A percentile compares a stretch with the other conserved stretches of the same genome.
phyloP scores from a whole-genome alignment of 192 early-diverging fungal genomes.

The Backusella liffmaniae region DNA sequence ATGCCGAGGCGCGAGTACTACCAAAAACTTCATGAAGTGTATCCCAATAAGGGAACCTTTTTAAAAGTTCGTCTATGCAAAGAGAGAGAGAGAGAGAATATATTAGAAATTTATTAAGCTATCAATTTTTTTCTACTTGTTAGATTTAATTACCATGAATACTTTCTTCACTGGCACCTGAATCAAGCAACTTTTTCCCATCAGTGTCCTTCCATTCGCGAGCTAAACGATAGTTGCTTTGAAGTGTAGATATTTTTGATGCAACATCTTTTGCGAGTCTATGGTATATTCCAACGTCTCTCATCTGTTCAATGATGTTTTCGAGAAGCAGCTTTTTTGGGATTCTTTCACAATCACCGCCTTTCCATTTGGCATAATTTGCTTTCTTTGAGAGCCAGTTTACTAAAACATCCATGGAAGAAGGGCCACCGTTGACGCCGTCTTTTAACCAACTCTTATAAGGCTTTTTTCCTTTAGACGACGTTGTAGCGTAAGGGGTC shows the following conservation, averaged over 20 bases:
- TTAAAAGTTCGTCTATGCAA: slow-evolving; percentile 25
- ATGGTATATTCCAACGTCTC: slow-evolving; percentile 30
- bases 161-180: slow-evolving; percentile 25
- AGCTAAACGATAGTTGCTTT: slow-evolving; percentile 33
- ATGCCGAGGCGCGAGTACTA: slow-evolving; percentile 16
- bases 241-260: slow-evolving; percentile 31
- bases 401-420: slow-evolving; percentile 31
- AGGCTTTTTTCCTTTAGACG: slow-evolving; percentile 32
- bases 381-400: slow-evolving; percentile 32
- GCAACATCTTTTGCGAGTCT: slow-evolving; percentile 32
- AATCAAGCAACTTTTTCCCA: slow-evolving; percentile 19
- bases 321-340: slow-evolving; percentile 29
- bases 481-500: slow-evolving; percentile 19
- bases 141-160: slow-evolving; percentile 27
- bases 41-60: slow-evolving; percentile 36
- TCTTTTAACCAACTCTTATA: slow-evolving; percentile 37
- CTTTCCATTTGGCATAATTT: slow-evolving; percentile 32
- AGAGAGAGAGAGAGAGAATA: not conserved
- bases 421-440: slow-evolving; percentile 28
- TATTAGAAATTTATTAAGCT: not conserved
- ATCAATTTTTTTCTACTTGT: not conserved
- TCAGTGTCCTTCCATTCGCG: slow-evolving; percentile 35
- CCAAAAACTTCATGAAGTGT: slow-evolving; percentile 26
- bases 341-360: slow-evolving; percentile 30
- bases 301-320: slow-evolving; percentile 29